Evolutionary conservation across 768 basidiomycete genomes (phyloP).

Genomic region (Leccinum subtestaceum): DNA sequence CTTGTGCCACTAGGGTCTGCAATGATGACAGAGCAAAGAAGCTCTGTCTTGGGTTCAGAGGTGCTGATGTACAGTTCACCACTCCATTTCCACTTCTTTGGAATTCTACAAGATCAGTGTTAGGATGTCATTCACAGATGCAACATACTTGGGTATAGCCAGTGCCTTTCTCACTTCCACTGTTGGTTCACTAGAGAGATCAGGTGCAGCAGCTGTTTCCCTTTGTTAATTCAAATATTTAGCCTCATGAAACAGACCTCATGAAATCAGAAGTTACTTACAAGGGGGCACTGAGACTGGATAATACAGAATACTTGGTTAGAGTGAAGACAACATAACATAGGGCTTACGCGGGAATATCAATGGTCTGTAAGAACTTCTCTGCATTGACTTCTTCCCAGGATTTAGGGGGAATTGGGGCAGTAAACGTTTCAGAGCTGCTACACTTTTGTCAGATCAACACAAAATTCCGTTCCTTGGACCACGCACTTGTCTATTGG

Average conservation of each 20-base stretch:
- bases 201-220: conserved; percentile 8
- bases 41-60: conserved; percentile 36
- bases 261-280: conserved; percentile 10
- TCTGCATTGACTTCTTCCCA: conserved; percentile 23
- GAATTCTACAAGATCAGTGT: conserved; percentile 38
- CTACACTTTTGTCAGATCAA: not conserved
- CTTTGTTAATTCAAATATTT: conserved; percentile 10
- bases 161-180: conserved; percentile 14
- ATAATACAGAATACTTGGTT: not conserved
- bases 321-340: not conserved
- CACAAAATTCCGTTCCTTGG: not conserved
- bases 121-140: not conserved
- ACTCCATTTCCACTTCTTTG: conserved; percentile 64
- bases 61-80: conserved; percentile 50
- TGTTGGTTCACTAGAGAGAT: conserved; percentile 4
- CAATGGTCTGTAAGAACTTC: conserved; percentile 24
- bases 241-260: not conserved
- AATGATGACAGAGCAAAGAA: conserved; percentile 49
- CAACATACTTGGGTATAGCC: conserved; percentile 27
- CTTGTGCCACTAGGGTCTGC: conserved; percentile 42
- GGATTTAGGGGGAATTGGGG: conserved; percentile 18
- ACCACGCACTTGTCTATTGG: conserved; percentile 16
- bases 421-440: conserved; percentile 8
- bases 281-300: conserved; percentile 27
- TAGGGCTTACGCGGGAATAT: conserved; percentile 25